Evolutionary conservation across 2,329 filamentous ascomycete species (phyloP), one percentile per base, ranked within the genome.

Genomic region (Diaporthe citri): DNA sequence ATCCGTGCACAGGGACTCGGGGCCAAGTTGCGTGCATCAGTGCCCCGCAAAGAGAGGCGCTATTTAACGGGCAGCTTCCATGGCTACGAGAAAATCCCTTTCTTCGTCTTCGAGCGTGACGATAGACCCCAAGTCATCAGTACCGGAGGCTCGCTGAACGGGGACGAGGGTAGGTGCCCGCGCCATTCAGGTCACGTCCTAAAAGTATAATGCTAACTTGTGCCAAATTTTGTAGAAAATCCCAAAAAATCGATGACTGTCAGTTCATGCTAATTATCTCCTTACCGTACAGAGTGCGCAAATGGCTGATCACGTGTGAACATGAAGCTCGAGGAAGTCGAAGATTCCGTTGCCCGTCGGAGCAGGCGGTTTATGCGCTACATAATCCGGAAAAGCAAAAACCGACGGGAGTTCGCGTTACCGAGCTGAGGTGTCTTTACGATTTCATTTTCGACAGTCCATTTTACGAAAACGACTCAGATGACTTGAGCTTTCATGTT

Each of bases 351-450:
- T 7, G 7, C 15, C 7, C 28, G 28, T 10, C 15, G 36, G 28
- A 57, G 31, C 31, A 57, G 4, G 17, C 1, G 3, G 55, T 12
- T 8, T 57, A 8, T 57, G 22, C n/a, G 4, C n/a, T 2, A 25
- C 3, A 13, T 25, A 8, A 28, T 28, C 20, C n/a, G 10, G n/a
- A 3, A 52, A 15, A 4, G 13, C n/a, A 25, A 17, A 43, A 10
- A 20, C 0, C 8, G 2, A 43, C 5, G 6, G 2, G 6, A 4
- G 15, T 43, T 13, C 5, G 4, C 20, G 20, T 4, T 5, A 20
- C 8, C 6, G 6, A 20, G 15, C 41, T 43, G 41, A 20, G 17
- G 7, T 43, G 15, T 43, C 15, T 20, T 43, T 1, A 43, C 41
- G 17, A 20, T 15, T 43, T 43, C 17, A 8, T 43, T 43, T 17